Base-by-base conservation (phyloP, 1,284 basidiomycete species). In the Pholiota adiposa region DNA sequence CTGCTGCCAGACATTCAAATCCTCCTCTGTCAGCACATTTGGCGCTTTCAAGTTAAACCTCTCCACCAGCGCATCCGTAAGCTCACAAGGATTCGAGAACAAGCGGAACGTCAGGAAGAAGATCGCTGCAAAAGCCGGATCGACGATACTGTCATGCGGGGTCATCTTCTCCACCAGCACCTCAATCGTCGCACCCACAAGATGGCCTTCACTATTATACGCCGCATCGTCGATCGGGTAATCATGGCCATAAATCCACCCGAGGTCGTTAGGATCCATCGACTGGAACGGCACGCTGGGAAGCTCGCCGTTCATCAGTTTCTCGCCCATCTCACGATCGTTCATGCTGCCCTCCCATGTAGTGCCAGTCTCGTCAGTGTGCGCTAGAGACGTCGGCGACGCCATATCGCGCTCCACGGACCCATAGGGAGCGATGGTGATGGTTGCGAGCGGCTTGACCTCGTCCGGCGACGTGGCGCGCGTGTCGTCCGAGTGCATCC, bases 31-130 rank as follows among this genome's bases (percentile, higher is more conserved):
- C 46, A 89, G 72, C n/a, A 79, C 76, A 3, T 72, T 65, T 0
- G 90, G 87, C 9, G 89, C 86, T 51, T 80, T 71, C 54, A 96
- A 79, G 69, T 96, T 90, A 75, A 93, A 99, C 14, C 97, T 89
- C 36, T 82, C 76, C 59, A 96, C 88, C 57, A 98, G 78, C 0
- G 88, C 82, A 9, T 91, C 85, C 1, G 93, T 83, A 29, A 99
- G 84, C 59, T 92, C 89, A 6, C 76, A 60, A 0, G 97, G 92
- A 0, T 89, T 87, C 0, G 92, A 88, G 75, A 98, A 98, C 63
- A 98, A 77, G n/a, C 97, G 87, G 82, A 99, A 99, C 0, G 96
- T 97, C 70, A 96, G 80, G 82, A 96, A 97, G 79, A 99, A 98
- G 16, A 96, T 90, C 1, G 89, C 86, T 23, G 89, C 84, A 71